phyloP scores from a whole-genome alignment of 768 basidiomycete species.

The Psilocybe subaeruginosa region DNA sequence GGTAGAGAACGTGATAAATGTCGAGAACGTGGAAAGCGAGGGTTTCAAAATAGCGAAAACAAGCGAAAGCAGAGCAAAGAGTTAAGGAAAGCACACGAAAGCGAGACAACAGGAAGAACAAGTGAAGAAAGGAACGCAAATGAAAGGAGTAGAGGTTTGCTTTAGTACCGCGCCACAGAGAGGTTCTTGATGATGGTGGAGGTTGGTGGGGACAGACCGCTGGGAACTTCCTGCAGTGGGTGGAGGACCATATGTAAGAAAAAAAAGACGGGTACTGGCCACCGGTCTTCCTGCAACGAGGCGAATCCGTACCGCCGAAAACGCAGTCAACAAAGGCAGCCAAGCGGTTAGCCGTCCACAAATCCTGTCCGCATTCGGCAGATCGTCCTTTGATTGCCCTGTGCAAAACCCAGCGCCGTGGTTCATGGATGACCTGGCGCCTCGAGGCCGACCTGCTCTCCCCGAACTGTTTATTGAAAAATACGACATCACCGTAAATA shows the following conservation, averaged over 20 bases:
- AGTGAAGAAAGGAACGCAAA: not conserved
- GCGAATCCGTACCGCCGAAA: slow-evolving; percentile 16
- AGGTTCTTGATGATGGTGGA: slow-evolving; percentile 14
- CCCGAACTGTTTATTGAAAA: not conserved
- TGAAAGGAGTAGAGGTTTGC: not conserved
- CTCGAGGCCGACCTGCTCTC: slow-evolving; percentile 5
- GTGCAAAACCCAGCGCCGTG: not conserved
- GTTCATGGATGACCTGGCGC: not conserved
- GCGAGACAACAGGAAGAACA: not conserved
- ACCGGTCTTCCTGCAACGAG: slow-evolving; percentile 18
- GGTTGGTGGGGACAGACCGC: slow-evolving; percentile 5
- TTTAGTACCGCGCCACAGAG: slow-evolving; percentile 10
- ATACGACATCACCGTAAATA: not conserved
- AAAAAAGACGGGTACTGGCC: slow-evolving; percentile 3
- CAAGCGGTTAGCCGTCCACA: slow-evolving; percentile 5
- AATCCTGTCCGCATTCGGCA: slow-evolving; percentile 15
- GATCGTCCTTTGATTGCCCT: slow-evolving; percentile 3
- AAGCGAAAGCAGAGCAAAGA: not conserved
- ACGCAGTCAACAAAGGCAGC: slow-evolving; percentile 17
- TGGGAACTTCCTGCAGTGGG: not conserved
- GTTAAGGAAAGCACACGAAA: not conserved
- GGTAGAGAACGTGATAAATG: slow-evolving; percentile 12
- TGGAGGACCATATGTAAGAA: slow-evolving; percentile 19
- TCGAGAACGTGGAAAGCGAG: not conserved
- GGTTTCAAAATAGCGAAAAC: not conserved